Evolutionary conservation across 140 eudicot genomes (phyloP).

Genomic region (Bidens hawaiensis): DNA sequence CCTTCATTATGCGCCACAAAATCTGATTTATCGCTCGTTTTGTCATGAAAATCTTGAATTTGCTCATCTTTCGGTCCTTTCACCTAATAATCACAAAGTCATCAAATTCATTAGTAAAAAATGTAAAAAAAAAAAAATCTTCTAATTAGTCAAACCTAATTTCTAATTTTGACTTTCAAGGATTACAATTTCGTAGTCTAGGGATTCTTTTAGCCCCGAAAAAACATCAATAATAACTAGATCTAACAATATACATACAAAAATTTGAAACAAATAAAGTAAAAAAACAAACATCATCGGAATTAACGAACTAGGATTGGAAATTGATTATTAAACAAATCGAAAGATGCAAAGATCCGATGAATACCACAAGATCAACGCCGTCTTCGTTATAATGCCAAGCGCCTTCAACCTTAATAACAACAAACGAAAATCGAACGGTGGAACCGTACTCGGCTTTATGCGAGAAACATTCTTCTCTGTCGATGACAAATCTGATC

Average conservation of each 20-base stretch:
- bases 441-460: slow-evolving; percentile 68
- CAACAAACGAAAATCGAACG: slow-evolving; percentile 75
- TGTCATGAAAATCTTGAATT: slow-evolving; percentile 73
- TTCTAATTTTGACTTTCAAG: slow-evolving; percentile 12
- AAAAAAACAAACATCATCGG: no score
- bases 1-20: slow-evolving; percentile 74
- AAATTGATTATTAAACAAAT: background rate
- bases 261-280: background rate
- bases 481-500: slow-evolving; percentile 77
- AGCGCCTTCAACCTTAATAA: slow-evolving; percentile 70
- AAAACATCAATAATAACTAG: background rate
- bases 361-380: slow-evolving; percentile 82
- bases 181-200: background rate
- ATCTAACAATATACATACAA: slow-evolving; percentile 7
- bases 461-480: slow-evolving; percentile 80
- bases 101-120: background rate
- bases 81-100: slow-evolving; percentile 42
- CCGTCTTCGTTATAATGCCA: slow-evolving; percentile 72
- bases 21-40: slow-evolving; percentile 68
- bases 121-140: no score
- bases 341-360: no score
- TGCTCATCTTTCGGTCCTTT: slow-evolving; percentile 87
- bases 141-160: no score
- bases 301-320: background rate
- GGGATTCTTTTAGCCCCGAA: background rate